Conservation (phyloP, 768 basidiomycete genomes). For the Russula sp. region DNA sequence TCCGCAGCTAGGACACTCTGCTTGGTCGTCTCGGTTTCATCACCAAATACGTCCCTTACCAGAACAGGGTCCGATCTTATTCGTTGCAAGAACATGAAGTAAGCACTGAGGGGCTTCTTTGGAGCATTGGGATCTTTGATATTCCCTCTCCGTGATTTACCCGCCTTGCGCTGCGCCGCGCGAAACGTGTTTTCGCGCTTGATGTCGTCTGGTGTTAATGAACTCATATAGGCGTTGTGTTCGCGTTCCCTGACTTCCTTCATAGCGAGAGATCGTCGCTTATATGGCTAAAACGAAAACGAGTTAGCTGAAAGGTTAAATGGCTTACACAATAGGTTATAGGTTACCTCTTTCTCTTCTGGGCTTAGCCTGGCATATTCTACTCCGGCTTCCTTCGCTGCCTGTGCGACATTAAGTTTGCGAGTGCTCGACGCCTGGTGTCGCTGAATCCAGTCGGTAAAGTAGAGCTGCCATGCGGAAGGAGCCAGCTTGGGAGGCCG, state of each 20-base stretch:
- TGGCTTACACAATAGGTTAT: conserved; percentile 33
- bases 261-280: conserved; percentile 74
- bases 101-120: conserved; percentile 91
- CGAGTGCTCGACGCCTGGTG: conserved; percentile 75
- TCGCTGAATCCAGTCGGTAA: conserved; percentile 90
- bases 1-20: conserved; percentile 92
- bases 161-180: conserved; percentile 88
- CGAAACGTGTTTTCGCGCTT: conserved; percentile 90
- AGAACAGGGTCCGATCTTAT: conserved; percentile 76
- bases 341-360: conserved; percentile 79
- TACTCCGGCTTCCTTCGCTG: conserved; percentile 90
- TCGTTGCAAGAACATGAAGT: conserved; percentile 92
- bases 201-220: conserved; percentile 90
- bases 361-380: conserved; percentile 77
- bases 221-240: conserved; percentile 79
- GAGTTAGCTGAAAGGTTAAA: conserved; percentile 28
- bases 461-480: conserved; percentile 95
- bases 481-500: conserved; percentile 89
- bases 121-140: conserved; percentile 97
- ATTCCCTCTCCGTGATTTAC: conserved; percentile 89
- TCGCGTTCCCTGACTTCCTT: conserved; percentile 85
- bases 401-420: conserved; percentile 93
- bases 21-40: conserved; percentile 90
- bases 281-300: conserved; percentile 64
- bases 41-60: conserved; percentile 80